phyloP scores from a whole-genome alignment of 495 filamentous ascomycete genomes.

The Lentithecium fluviatile region DNA sequence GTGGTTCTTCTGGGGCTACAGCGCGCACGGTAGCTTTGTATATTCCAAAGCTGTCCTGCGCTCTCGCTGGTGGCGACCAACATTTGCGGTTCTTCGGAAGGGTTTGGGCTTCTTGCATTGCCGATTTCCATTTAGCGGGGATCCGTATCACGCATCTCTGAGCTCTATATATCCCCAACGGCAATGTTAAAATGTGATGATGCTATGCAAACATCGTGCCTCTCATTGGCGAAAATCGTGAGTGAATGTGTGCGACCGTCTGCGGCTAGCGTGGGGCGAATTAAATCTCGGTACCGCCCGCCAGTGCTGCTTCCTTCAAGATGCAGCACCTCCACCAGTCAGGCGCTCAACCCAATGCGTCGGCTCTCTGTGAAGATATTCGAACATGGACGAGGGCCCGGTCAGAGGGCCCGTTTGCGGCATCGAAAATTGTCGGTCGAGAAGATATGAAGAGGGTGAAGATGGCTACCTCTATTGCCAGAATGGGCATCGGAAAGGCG shows the following conservation, averaged over 20 bases:
- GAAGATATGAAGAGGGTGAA: constrained; percentile 49
- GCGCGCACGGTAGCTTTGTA: constrained; percentile 23
- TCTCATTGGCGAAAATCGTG: not conserved
- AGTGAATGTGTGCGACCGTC: not conserved
- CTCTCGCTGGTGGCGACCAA: constrained; percentile 24
- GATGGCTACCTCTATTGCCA: constrained; percentile 53
- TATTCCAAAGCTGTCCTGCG: constrained; percentile 26
- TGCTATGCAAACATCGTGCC: not conserved
- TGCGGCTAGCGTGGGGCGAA: not conserved
- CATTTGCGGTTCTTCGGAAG: constrained; percentile 33
- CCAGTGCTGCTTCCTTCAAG: too few relatives aligned
- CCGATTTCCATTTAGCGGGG: constrained; percentile 29
- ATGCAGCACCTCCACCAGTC: not conserved
- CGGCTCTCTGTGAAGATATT: not conserved
- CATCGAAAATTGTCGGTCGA: constrained; percentile 49
- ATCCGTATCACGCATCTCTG: constrained; percentile 31
- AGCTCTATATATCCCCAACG: constrained; percentile 19
- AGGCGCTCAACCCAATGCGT: not conserved
- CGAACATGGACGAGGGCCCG: constrained; percentile 8
- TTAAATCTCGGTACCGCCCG: too few relatives aligned
- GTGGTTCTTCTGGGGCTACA: constrained; percentile 5
- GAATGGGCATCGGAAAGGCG: constrained; percentile 55
- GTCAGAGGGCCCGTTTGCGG: constrained; percentile 29
- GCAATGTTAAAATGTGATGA: constrained; percentile 23
- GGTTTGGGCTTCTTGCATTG: constrained; percentile 37